These are phyloP conservation scores for Leptographium procerum DNA, from an alignment of 2,329 filamentous ascomycete species.

Conservation along the genomic window DNA sequence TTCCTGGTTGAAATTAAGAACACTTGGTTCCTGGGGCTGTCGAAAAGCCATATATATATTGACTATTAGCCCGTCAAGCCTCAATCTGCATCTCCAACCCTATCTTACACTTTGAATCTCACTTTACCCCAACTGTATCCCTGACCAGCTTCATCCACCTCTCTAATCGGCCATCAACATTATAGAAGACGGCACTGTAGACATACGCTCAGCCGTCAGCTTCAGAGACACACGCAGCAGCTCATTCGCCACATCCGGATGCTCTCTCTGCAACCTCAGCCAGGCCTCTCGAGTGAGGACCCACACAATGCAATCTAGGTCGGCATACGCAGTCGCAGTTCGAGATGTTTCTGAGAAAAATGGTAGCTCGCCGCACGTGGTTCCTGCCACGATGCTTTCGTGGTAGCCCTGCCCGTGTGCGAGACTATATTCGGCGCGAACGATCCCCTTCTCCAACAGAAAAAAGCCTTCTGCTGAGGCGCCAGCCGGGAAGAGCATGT, in stretches of 20 bases:
- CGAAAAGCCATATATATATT: no score
- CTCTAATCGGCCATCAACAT: conserved; percentile 13
- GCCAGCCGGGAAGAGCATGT: conserved; percentile 66
- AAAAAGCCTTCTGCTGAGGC: conserved; percentile 77
- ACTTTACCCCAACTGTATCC: not conserved
- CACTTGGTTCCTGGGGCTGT: no score
- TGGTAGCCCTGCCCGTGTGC: conserved; percentile 73
- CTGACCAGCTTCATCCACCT: not conserved
- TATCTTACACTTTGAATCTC: no score
- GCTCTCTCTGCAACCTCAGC: conserved; percentile 57
- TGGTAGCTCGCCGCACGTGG: conserved; percentile 88
- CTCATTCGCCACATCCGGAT: conserved; percentile 72
- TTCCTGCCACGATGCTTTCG: conserved; percentile 87
- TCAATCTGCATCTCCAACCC: no score
- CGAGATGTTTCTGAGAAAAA: conserved; percentile 88
- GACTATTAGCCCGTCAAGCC: no score
- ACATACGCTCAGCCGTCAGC: conserved; percentile 86
- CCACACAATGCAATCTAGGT: conserved; percentile 77
- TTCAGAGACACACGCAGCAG: conserved; percentile 80
- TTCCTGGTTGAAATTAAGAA: no score
- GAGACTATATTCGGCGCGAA: conserved; percentile 81
- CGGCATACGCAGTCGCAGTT: conserved; percentile 76
- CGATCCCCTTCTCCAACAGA: conserved; percentile 75
- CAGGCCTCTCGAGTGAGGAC: conserved; percentile 62
- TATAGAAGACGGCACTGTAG: conserved; percentile 13